Conservation (phyloP, 768 basidiomycete species). For the Kockovaella imperatae region DNA sequence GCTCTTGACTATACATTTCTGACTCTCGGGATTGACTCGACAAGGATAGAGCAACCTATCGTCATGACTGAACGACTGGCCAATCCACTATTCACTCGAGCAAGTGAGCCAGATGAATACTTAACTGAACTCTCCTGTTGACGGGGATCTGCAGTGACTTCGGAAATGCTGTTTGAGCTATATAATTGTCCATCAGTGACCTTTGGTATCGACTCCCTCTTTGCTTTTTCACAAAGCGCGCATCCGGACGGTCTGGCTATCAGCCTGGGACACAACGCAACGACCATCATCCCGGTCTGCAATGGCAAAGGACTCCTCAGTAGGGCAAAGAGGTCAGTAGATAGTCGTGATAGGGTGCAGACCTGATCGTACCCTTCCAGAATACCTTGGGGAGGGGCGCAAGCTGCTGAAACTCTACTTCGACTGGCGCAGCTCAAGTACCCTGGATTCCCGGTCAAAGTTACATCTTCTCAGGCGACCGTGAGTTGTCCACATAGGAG, state of each 20-base stretch:
- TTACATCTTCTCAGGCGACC: conserved; percentile 66
- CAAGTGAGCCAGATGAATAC: conserved; percentile 52
- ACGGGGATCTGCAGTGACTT: conserved; percentile 58
- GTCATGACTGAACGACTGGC: conserved; percentile 88
- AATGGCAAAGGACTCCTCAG: conserved; percentile 73
- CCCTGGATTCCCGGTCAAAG: conserved; percentile 78
- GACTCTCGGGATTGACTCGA: conserved; percentile 70
- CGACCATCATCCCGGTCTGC: conserved; percentile 81
- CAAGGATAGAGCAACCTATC: conserved; percentile 73
- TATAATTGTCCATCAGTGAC: conserved; percentile 78
- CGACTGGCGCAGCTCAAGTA: conserved; percentile 94
- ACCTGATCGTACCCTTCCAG: too few relatives aligned
- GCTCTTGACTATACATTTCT: conserved; percentile 87
- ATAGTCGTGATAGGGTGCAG: too few relatives aligned
- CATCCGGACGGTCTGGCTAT: conserved; percentile 72
- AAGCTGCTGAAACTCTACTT: conserved; percentile 82
- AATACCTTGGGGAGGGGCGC: conserved; percentile 87
- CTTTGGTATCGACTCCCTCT: conserved; percentile 80
- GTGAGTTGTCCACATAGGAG: conserved; percentile 48
- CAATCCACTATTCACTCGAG: conserved; percentile 79
- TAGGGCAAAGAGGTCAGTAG: conserved; percentile 69
- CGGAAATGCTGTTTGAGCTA: conserved; percentile 90
- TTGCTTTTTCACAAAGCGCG: conserved; percentile 80
- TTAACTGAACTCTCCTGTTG: not conserved
- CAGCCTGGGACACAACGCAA: conserved; percentile 85